Percentiles rank a stretch among this genome's conserved stretches.
Conservation (phyloP, 176 grass and related monocot genomes). For the Ensete ventricosum region DNA sequence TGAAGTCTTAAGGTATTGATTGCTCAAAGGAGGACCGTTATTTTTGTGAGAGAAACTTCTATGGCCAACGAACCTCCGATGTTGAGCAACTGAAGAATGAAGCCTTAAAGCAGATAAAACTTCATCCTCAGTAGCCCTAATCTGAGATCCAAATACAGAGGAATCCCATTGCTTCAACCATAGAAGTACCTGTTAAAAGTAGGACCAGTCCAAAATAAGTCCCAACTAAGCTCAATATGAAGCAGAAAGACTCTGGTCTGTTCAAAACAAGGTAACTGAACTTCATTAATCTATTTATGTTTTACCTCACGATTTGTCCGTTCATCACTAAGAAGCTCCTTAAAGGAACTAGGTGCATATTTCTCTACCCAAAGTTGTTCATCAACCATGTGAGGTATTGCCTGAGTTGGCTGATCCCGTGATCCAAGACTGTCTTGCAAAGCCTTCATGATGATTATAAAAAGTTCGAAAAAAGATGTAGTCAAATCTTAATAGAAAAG, state of each 20-base stretch:
- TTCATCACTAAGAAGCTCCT: conserved; percentile 85
- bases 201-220: conserved; percentile 16
- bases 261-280: background rate
- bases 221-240: background rate
- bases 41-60: conserved; percentile 51
- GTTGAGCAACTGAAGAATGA: conserved; percentile 59
- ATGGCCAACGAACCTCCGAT: conserved; percentile 37
- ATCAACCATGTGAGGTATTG: conserved; percentile 29
- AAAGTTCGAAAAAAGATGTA: background rate
- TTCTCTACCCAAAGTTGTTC: conserved; percentile 97
- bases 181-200: conserved; percentile 53
- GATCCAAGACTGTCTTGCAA: conserved; percentile 53
- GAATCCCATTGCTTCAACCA: conserved; percentile 99
- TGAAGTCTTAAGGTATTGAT: conserved; percentile 31
- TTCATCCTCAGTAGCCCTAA: conserved; percentile 63
- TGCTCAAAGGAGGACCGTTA: conserved; percentile 26
- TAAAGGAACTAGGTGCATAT: conserved; percentile 79
- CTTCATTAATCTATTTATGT: conserved; percentile 5
- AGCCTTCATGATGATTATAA: conserved; percentile 37
- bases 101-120: conserved; percentile 63
- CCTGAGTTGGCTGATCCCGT: conserved; percentile 22
- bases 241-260: background rate
- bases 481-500: background rate
- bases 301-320: conserved; percentile 83
- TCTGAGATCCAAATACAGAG: conserved; percentile 80